Percentiles rank a stretch among this genome's conserved stretches.
These are phyloP conservation scores for Naganishia onofrii DNA, from an alignment of 768 basidiomycete species.

Conservation along the genomic window DNA sequence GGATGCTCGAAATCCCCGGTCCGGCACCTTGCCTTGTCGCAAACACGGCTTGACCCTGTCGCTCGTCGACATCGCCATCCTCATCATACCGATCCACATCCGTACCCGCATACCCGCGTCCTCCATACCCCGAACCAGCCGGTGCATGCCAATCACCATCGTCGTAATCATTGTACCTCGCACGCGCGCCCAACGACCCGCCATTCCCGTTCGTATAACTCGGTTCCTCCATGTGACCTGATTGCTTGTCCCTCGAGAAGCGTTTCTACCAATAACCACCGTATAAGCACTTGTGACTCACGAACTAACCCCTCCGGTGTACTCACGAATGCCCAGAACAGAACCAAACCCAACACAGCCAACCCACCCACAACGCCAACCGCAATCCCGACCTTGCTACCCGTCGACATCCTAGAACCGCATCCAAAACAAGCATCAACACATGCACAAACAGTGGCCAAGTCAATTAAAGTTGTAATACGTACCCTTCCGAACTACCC, in stretches of 20 bases:
- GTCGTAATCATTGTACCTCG: conserved; percentile 3
- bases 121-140: not conserved
- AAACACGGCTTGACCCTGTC: not conserved
- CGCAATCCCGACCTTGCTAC: conserved; percentile 10
- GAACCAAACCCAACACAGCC: not conserved
- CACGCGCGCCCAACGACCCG: not conserved
- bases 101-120: too few species aligned
- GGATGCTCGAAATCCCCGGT: not conserved
- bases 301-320: not conserved
- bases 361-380: conserved; percentile 19
- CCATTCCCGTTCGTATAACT: conserved; percentile 6
- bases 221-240: not conserved
- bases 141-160: conserved; percentile 12
- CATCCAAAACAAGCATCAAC: not conserved
- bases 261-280: not conserved
- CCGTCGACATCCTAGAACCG: conserved; percentile 11
- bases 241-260: not conserved
- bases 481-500: not conserved
- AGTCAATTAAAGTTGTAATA: not conserved
- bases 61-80: not conserved
- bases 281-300: too few species aligned
- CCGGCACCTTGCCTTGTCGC: not conserved
- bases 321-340: conserved; percentile 10
- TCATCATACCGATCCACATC: too few species aligned
- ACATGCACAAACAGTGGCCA: not conserved